Evolutionary conservation across 176 grass and related monocot species (phyloP), one percentile per base, ranked within the genome.

Genomic region (Oryza australiensis): DNA sequence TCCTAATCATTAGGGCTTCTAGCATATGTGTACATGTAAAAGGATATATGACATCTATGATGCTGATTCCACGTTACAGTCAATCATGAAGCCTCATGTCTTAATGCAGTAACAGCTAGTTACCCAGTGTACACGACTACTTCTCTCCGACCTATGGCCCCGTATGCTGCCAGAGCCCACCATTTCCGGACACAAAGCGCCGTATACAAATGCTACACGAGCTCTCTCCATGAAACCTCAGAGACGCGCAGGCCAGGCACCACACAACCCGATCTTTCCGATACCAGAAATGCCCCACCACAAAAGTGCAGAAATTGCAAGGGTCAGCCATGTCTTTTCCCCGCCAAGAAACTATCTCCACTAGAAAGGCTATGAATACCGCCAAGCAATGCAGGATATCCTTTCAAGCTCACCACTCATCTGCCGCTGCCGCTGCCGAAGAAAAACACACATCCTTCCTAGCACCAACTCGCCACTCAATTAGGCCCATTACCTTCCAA

Each of bases 381-480:
- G 41, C 30, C 72, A 70, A 41, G 76, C 48, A 42, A 13, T 4
- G 40, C 87, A 69, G 64, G 87, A 89, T 81, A 70, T 85, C 70
- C 70, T 59, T 70, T 64, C 71, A 81, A 85, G 51, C 82, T 80
- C 87, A 80, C 82, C 87, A 80, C 82, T 64, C 70, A 18, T 84
- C 76, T 55, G 24, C 15, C 13, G 28, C 59, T 18, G 5, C 74
- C 35, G 74, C 59, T 74, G 33, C 74, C n/a, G 74, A 45, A 49
- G n/a, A 79, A 84, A 55, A 55, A 55, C 51, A 8, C 2, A 66
- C 81, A 35, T 41, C 68, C 10, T 27, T 26, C 59, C 32, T 20
- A 34, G 27, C 86, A 68, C 29, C 72, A 45, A 38, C 60, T 29
- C 51, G 51, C 18, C 49, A 7, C 86, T 49, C 27, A 8, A 20